Conservation (phyloP, 73 alveolate species). For the Stentor coeruleus region DNA sequence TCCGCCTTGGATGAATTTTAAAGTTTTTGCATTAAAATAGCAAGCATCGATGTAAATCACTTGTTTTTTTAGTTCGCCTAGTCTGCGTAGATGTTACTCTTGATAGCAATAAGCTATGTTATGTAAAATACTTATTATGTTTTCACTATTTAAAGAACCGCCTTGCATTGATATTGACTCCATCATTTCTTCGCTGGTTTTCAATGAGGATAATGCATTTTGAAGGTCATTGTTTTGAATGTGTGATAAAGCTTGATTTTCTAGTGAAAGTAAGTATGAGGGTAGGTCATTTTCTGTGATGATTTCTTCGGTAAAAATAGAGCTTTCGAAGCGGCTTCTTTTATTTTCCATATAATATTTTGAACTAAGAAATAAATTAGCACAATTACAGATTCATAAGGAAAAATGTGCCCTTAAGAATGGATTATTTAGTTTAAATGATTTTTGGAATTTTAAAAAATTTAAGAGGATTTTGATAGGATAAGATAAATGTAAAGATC, state of each 20-base stretch:
- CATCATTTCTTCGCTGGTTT: conserved; percentile 25
- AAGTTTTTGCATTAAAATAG: not conserved
- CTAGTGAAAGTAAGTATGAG: not conserved
- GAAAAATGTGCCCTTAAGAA: too few species aligned
- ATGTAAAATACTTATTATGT: not conserved
- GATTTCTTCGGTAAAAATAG: conserved; percentile 6
- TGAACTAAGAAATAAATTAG: too few species aligned
- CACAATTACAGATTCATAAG: too few species aligned
- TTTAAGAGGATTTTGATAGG: too few species aligned
- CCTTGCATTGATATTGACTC: conserved; percentile 3
- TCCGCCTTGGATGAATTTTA: not conserved
- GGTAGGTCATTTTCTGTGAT: conserved; percentile 15
- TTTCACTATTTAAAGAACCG: not conserved
- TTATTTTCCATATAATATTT: not conserved
- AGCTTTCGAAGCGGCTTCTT: not conserved
- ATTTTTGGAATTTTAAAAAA: too few species aligned
- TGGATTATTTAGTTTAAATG: too few species aligned
- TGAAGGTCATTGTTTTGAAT: not conserved
- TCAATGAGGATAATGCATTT: not conserved
- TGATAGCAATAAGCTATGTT: conserved; percentile 20
- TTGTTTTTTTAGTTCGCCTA: not conserved
- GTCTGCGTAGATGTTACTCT: conserved; percentile 9
- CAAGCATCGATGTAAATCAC: conserved; percentile 14
- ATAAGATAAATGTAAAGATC: too few species aligned
- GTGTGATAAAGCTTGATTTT: not conserved